Base-by-base conservation (phyloP, 2,329 filamentous ascomycete genomes). In the Dichotomopilus funicola region DNA sequence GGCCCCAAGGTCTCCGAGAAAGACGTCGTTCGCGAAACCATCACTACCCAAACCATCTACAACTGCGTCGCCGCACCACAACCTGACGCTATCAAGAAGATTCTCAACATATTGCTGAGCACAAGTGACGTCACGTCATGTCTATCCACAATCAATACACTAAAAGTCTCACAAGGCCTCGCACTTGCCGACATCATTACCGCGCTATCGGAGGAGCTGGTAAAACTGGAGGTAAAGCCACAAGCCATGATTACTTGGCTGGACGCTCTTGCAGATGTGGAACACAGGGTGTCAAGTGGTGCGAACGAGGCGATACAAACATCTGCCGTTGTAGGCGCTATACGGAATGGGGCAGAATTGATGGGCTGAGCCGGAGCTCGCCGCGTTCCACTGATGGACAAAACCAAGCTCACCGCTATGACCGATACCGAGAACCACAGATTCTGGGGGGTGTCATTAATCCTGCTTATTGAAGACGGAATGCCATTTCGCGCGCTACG, bases 31-130 rank as follows among this genome's bases (percentile, higher is more conserved):
- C 81, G 90, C 42, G 92, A 97, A 35, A 78, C 64, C 57, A 82
- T 89, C 63, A 96, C 96, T 62, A 96, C 88, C 38, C 88, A 96
- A 68, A 90, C 89, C 6, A 97, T 99, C 67, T 99, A 96, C 77
- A 91, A 91, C 71, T 99, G 94, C 72, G 95, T 99, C 67, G 94
- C 94, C 7, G 92, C 92, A 1, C 94, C 94, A 4, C 91, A 95
- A 63, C 94, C 94, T 0, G 83, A 86, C 31, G 92, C 96, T 65
- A 90, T 97, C 66, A 80, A 82, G 62, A 83, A 88, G 64, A 97
- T 99, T 53, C 78, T 91, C 62, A 81, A 87, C 62, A 95, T 90
- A 0, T 78, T 99, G 36, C 80, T 97, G 34, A 85, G 81, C 53
- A 96, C 89, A 1, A 82, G 84, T 53, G 92, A 99, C 67, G 88